Base-by-base conservation (phyloP, 73 alveolate species). In the Loxodes magnus region DNA sequence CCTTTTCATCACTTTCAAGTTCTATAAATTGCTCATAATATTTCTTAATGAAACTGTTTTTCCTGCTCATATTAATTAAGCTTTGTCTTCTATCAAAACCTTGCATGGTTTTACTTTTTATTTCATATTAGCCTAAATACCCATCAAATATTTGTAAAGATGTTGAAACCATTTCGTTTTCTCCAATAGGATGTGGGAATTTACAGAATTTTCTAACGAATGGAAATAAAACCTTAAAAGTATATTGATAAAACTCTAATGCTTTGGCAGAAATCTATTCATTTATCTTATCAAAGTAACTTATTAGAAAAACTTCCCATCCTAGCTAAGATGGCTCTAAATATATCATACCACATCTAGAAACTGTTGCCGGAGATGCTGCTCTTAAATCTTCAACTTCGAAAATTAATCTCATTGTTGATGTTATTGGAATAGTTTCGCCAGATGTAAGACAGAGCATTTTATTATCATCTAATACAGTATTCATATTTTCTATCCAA, bases 351-450 rank as follows among this genome's bases (percentile, higher is more conserved):
- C 99, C 99, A 51, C 99, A 94, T 54, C 99, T 82, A 21, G 97
- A 54, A 10, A 96, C 99, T 20, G 99, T 96, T 22, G 99, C 99
- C 30, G 99, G 99, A 7, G 98, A 86, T 6, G 99, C 99, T 35
- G 20, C 51, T 19, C 37, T 41, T 6, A 46, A 43, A 65, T 14
- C 39, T 82, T 90, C 99, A 21, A 94, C 99, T 67, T 96, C 99
- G 58, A 96, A 96, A 94, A 96, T 92, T 91, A 96, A 77, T 22
- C 97, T 96, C 79, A 94, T 21, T 43, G 74, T 56, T 1, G 48
- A 60, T 33, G 63, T 53, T 56, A 66, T 53, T 20, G 66, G 57
- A 77, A 46, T 20, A 50, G 25, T 25, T 46, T 41, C 54, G 61
- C 64, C 19, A 48, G 72, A 67, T 64, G 64, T 94, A 70, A 85